A percentile compares a stretch with the other conserved stretches of the same genome.
phyloP scores from a whole-genome alignment of 306 rosid genomes.

The Casuarina glauca region DNA sequence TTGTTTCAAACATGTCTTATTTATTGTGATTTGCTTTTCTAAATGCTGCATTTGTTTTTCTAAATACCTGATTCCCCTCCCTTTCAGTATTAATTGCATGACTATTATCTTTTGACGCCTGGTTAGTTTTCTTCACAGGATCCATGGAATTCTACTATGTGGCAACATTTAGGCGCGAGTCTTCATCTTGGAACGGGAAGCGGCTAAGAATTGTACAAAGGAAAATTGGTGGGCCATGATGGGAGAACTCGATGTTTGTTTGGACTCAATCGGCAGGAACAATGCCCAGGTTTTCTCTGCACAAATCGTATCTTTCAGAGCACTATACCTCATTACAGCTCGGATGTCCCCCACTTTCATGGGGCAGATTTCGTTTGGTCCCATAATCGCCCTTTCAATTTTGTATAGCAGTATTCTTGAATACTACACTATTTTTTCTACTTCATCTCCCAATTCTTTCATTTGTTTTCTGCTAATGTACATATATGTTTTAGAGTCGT shows the following conservation, averaged over 20 bases:
- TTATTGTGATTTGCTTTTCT: not conserved
- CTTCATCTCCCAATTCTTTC: not conserved
- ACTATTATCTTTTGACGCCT: not conserved
- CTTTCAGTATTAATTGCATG: not conserved
- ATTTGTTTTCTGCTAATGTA: constrained; percentile 12
- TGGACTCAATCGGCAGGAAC: constrained; percentile 12
- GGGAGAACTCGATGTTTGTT: constrained; percentile 20
- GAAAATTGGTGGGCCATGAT: constrained; percentile 2
- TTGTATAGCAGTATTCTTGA: constrained; percentile 11
- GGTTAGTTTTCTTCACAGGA: constrained; percentile 19
- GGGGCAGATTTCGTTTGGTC: constrained; percentile 5
- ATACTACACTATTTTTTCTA: not conserved
- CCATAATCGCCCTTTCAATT: constrained; percentile 11
- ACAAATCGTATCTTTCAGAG: not conserved
- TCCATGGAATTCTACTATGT: constrained; percentile 16
- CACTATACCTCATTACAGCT: not conserved
- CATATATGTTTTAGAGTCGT: not conserved
- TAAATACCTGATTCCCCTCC: not conserved
- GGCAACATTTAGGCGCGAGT: constrained; percentile 6
- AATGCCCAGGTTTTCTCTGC: constrained; percentile 8
- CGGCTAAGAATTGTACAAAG: constrained; percentile 11
- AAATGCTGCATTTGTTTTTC: not conserved
- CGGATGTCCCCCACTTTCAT: not conserved
- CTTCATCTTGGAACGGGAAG: constrained; percentile 13
- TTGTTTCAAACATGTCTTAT: not conserved